phyloP scores from a whole-genome alignment of 495 filamentous ascomycete genomes.

The Aspergillus baeticus region DNA sequence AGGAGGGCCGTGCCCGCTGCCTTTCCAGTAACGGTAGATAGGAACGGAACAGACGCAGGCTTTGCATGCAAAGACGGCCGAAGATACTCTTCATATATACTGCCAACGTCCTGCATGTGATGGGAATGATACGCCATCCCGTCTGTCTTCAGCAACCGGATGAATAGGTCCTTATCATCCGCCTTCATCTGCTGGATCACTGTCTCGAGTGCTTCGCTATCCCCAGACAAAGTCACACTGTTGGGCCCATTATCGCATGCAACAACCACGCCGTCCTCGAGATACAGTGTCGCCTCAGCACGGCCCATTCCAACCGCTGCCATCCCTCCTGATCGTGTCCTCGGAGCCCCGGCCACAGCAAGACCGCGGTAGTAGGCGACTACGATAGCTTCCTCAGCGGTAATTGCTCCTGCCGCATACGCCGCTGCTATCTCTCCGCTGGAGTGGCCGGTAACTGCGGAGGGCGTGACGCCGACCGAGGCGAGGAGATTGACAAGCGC shows the following conservation, averaged over 20 bases:
- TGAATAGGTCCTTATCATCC: slow-evolving; percentile 41
- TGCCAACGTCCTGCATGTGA: neutral
- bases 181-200: slow-evolving; percentile 27
- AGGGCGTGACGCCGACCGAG: neutral
- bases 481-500: slow-evolving; percentile 11
- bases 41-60: neutral
- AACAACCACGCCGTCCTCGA: neutral
- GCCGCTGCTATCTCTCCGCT: slow-evolving; percentile 22
- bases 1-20: slow-evolving; percentile 6
- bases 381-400: slow-evolving; percentile 20
- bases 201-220: slow-evolving; percentile 31
- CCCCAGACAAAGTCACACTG: slow-evolving; percentile 27
- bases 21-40: slow-evolving; percentile 34
- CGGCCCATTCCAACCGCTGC: slow-evolving; percentile 32
- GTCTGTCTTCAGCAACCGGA: slow-evolving; percentile 18
- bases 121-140: neutral
- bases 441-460: slow-evolving; percentile 19
- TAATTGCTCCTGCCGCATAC: slow-evolving; percentile 14
- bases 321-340: slow-evolving; percentile 20
- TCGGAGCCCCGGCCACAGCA: slow-evolving; percentile 17
- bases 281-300: slow-evolving; percentile 10
- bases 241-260: slow-evolving; percentile 21
- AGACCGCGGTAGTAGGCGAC: slow-evolving; percentile 29
- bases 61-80: slow-evolving; percentile 12
- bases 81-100: neutral